phyloP scores from a whole-genome alignment of 2,329 filamentous ascomycete genomes.

The Aspergillus oerlinghausenensis region DNA sequence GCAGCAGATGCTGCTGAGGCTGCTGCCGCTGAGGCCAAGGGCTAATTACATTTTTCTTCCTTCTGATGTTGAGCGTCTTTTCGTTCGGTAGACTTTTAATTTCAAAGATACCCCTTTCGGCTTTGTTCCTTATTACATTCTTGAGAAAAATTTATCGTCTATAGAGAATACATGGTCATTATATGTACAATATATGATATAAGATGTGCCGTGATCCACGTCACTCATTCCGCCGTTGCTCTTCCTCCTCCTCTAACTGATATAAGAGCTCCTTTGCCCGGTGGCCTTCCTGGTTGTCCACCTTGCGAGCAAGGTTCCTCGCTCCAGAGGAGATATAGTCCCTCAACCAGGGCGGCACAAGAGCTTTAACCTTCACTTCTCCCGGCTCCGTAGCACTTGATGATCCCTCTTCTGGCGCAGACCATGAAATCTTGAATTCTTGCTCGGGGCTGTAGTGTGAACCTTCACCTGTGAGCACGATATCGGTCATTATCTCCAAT shows the following conservation, averaged over 20 bases:
- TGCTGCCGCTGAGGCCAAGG: constrained; percentile 14
- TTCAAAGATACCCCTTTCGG: constrained; percentile 21
- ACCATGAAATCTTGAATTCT: constrained; percentile 58
- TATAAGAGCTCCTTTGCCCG: constrained; percentile 35
- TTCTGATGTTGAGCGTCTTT: neutral
- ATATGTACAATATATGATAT: constrained; percentile 19
- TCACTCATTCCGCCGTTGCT: constrained; percentile 22
- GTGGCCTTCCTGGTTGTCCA: constrained; percentile 23
- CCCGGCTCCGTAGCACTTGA: constrained; percentile 26
- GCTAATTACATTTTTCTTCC: constrained; percentile 1
- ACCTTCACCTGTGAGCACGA: constrained; percentile 64
- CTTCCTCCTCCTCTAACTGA: constrained; percentile 33
- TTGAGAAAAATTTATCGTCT: neutral
- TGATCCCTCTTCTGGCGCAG: constrained; percentile 40
- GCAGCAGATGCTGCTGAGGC: constrained; percentile 34
- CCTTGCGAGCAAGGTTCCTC: constrained; percentile 30
- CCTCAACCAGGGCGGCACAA: constrained; percentile 73
- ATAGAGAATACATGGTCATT: constrained; percentile 16
- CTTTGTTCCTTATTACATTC: neutral
- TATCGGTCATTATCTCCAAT: constrained; percentile 83
- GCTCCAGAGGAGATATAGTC: constrained; percentile 38
- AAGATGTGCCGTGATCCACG: neutral
- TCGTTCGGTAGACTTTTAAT: constrained; percentile 1
- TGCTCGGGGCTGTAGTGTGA: constrained; percentile 56
- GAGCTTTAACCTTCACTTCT: constrained; percentile 64